Base-by-base conservation (phyloP, 768 basidiomycete species). In the Termitomyces titanicus region DNA sequence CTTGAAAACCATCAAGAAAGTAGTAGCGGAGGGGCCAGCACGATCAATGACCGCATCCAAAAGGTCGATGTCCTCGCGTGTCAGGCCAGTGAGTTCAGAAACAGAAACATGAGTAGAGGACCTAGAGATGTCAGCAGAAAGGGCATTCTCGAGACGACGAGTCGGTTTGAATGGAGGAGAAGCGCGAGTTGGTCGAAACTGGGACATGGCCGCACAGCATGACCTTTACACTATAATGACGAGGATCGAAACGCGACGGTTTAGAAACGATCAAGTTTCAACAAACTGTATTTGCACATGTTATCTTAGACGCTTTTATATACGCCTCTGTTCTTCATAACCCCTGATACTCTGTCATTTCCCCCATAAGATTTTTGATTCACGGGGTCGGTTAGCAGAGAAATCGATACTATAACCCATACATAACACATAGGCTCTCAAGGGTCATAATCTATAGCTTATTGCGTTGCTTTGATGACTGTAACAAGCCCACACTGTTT, bases 1-100 rank as follows among this genome's bases (percentile, higher is more conserved):
- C 65, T 89, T 91, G 76, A 92, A 85, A n/a, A 92, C 81, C 5
- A 82, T 80, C 37, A 90, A 75, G 64, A 93, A 93, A 0, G 88
- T 88, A 4, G 88, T 88, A 15, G 89, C 86, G 9, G 77, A 72
- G 8, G 82, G 73, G 5, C 85, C 79, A 40, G 88, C 89, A 50
- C 86, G 83, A 55, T 73, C 65, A 25, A 94, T 82, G 12, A 94
- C 87, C 22, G 82, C 80, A 59, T 93, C 88, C 43, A 94, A 75
- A 60, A 94, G 79, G 44, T 82, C 77, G 58, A 92, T 75, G 63
- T 94, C 88, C 43, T 75, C 67, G 7, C 65, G 64, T 0, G 83
- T 70, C 25, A 89, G 75, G 35, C 71, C 65, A 60, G 76, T 60
- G n/a, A 87, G 70, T 65, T 86, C 85, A 4, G 77, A 74, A 9